Percentiles rank a stretch among this genome's conserved stretches.
phyloP scores from a whole-genome alignment of 192 early-diverging fungal species.

The Coemansia sp. region DNA sequence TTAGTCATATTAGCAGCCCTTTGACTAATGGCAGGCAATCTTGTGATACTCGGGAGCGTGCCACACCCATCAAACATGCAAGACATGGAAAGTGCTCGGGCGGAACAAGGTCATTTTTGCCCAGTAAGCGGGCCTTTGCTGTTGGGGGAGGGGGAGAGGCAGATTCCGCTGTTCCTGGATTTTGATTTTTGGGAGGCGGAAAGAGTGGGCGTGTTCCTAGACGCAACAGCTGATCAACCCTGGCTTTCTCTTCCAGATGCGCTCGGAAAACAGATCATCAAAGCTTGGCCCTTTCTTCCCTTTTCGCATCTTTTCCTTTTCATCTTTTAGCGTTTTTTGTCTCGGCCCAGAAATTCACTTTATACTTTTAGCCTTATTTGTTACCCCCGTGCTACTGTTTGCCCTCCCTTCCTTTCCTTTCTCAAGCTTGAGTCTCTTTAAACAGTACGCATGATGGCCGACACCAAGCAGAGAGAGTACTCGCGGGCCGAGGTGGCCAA shows the following conservation, averaged over 20 bases:
- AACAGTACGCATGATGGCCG: background rate
- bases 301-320: conserved; percentile 3
- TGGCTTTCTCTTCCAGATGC: background rate
- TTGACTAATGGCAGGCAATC: background rate
- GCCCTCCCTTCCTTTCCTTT: background rate
- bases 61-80: background rate
- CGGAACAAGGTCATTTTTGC: background rate
- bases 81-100: background rate
- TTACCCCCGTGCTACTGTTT: background rate
- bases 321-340: background rate
- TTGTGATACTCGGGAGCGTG: background rate
- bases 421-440: background rate
- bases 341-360: background rate
- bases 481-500: conserved; percentile 67
- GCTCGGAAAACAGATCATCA: conserved; percentile 1
- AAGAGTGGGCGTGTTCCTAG: background rate
- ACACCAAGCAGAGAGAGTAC: conserved; percentile 51
- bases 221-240: conserved; percentile 2
- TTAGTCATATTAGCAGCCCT: background rate
- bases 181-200: background rate
- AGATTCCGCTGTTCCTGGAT: conserved; percentile 1
- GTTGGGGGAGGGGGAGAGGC: background rate
- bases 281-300: background rate
- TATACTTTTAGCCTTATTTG: background rate
- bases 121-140: background rate